Evolutionary conservation across 306 rosid species (phyloP), one percentile per base, ranked within the genome.

Genomic region (Rosa rugosa): DNA sequence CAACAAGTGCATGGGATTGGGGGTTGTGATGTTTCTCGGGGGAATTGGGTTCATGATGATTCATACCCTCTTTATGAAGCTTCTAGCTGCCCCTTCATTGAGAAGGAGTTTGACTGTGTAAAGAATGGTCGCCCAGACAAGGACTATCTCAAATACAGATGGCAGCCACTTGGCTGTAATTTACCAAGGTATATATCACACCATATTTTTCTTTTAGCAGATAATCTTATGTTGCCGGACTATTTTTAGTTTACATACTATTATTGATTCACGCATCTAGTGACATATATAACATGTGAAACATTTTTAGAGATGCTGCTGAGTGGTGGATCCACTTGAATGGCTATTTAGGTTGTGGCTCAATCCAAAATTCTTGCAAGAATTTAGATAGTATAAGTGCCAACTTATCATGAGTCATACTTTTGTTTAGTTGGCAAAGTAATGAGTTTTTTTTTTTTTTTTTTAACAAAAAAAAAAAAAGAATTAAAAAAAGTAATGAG

Each of bases 161-260:
- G 98, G 98, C 93, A 91, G 20, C 97, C 98, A 11, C 11, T 75
- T 11, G 75, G 68, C 27, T 94, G 98, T 84, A 75, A 78, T 80
- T 80, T 91, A 74, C 87, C 94, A 23, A 87, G 97, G 98, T 91
- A 60, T 69, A 38, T 38, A 60, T 3, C 67, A 59, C 23, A 36
- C 27, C 31, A 25, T 59, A 0, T 3, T 22, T 8, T 59, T 22
- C 34, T 22, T 2, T 57, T n/a, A 3, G 11, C 59, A 17, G 10
- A 11, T n/a, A n/a, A 57, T 57, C 63, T 57, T 11, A 60, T 60
- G 40, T 11, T 60, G 17, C 27, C 63, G 18, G 8, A n/a, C 63
- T 57, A 4, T 57, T 51, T 51, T 4, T 16, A 16, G 59, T 50
- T 50, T 14, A 50, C 54, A 14, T 13, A 8, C 17, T 51, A 51